phyloP scores from a whole-genome alignment of 1,139 yeast species.

The Debaryomyces sp. region DNA sequence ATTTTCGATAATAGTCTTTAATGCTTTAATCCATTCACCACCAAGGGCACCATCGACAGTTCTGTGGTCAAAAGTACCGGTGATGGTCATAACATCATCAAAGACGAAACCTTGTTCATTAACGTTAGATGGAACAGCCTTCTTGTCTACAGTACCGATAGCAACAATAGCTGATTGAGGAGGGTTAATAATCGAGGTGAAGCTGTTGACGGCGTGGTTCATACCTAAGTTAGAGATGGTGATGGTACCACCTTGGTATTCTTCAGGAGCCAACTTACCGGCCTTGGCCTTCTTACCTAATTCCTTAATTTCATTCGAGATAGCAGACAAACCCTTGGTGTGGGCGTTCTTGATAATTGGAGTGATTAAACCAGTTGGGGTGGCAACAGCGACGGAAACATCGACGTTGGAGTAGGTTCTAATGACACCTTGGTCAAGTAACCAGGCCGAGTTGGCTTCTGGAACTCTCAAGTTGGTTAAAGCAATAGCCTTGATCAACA shows the following conservation, averaged over 20 bases:
- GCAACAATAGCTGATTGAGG: conserved; percentile 96
- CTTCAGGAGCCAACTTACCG: conserved; percentile 91
- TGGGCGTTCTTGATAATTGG: conserved; percentile 92
- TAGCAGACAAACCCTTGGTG: conserved; percentile 78
- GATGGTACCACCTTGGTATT: conserved; percentile 98
- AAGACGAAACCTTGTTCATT: conserved; percentile 91
- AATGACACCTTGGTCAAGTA: conserved; percentile 84
- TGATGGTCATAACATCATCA: conserved; percentile 86
- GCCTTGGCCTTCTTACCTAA: conserved; percentile 95
- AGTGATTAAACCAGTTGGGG: conserved; percentile 95
- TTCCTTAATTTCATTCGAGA: conserved; percentile 85
- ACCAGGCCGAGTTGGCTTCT: conserved; percentile 92
- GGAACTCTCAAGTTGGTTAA: conserved; percentile 90
- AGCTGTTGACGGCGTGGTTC: conserved; percentile 90
- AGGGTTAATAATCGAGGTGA: conserved; percentile 97
- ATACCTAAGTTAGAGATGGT: conserved; percentile 98
- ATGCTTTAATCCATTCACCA: conserved; percentile 93
- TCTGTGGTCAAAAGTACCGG: conserved; percentile 98
- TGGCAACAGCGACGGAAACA: conserved; percentile 97
- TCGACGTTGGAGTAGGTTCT: conserved; percentile 93
- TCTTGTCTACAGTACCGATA: conserved; percentile 89
- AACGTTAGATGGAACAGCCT: conserved; percentile 89
- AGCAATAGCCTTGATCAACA: conserved; percentile 92
- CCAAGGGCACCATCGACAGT: conserved; percentile 97
- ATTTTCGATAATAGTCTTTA: conserved; percentile 90